These are phyloP conservation scores for Sarcodon aspratus DNA, from an alignment of 768 basidiomycete species.

Conservation along the genomic window DNA sequence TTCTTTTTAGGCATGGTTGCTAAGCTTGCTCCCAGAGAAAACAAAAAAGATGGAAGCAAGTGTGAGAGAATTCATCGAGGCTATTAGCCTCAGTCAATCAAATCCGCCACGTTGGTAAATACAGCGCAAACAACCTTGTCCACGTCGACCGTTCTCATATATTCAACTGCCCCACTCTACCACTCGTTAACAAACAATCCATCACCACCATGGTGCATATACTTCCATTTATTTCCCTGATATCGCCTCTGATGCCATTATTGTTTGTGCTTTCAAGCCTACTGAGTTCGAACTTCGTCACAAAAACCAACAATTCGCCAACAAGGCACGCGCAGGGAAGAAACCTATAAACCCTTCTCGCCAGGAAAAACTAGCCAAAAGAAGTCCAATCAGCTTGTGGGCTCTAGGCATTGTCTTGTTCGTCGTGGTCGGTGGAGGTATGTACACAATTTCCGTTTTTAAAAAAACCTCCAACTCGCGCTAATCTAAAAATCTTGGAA, in stretches of 20 bases:
- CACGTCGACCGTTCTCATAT: neutral
- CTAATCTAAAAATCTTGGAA: neutral
- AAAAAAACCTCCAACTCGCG: neutral
- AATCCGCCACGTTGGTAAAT: neutral
- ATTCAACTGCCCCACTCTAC: no score
- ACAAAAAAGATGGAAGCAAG: neutral
- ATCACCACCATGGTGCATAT: neutral
- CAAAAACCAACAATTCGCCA: conserved; percentile 73
- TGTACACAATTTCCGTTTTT: conserved; percentile 15
- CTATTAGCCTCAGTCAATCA: neutral
- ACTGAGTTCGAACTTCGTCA: conserved; percentile 77
- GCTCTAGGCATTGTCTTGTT: conserved; percentile 66
- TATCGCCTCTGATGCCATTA: neutral
- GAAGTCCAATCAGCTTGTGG: conserved; percentile 67
- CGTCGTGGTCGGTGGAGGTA: conserved; percentile 73
- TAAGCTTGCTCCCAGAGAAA: neutral
- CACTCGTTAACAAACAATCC: neutral
- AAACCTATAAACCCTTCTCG: conserved; percentile 63
- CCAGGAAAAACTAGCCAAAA: conserved; percentile 58
- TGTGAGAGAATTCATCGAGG: neutral
- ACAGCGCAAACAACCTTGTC: neutral
- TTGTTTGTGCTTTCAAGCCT: conserved; percentile 33
- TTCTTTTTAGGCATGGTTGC: conserved; percentile 18
- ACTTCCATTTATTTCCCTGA: neutral
- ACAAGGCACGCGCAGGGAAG: conserved; percentile 62